A percentile compares a stretch with the other conserved stretches of the same genome.
phyloP scores from a whole-genome alignment of 225 moss, liverwort and hornwort species.

The Bryoerythrophyllum caledonicum region DNA sequence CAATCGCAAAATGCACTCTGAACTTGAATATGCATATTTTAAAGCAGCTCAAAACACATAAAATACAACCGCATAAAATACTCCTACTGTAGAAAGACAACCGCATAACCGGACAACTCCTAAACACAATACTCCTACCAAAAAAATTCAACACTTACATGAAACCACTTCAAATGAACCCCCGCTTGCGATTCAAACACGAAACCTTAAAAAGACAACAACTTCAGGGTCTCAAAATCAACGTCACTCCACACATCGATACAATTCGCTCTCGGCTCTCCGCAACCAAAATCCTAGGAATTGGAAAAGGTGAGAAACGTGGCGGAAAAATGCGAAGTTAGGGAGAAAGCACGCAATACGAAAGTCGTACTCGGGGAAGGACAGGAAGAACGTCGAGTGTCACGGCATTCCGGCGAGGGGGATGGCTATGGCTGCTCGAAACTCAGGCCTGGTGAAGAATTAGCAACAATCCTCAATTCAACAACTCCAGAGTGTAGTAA shows the following conservation, averaged over 20 bases:
- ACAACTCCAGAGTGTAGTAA: not conserved
- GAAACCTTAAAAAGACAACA: not conserved
- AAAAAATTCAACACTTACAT: not conserved
- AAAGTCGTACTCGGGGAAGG: not conserved
- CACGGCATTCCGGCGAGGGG: conserved; percentile 12
- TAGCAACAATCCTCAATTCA: too few relatives aligned
- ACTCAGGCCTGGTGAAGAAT: conserved; percentile 13
- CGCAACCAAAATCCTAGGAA: not conserved
- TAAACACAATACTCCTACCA: not conserved
- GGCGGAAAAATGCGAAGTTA: not conserved
- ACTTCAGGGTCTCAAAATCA: not conserved
- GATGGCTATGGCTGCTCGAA: conserved; percentile 16
- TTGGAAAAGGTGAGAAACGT: not conserved
- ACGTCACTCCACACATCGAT: not conserved
- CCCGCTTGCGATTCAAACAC: not conserved
- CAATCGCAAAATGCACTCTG: not conserved
- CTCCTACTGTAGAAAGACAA: too few relatives aligned
- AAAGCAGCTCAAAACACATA: not conserved
- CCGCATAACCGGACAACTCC: not conserved
- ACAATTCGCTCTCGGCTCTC: not conserved
- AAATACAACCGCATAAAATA: not conserved
- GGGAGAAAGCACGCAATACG: not conserved
- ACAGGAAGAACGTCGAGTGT: not conserved
- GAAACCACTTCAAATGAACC: not conserved
- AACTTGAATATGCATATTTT: not conserved